Base-by-base conservation (phyloP, 495 filamentous ascomycete genomes). In the Talaromyces ruber region DNA sequence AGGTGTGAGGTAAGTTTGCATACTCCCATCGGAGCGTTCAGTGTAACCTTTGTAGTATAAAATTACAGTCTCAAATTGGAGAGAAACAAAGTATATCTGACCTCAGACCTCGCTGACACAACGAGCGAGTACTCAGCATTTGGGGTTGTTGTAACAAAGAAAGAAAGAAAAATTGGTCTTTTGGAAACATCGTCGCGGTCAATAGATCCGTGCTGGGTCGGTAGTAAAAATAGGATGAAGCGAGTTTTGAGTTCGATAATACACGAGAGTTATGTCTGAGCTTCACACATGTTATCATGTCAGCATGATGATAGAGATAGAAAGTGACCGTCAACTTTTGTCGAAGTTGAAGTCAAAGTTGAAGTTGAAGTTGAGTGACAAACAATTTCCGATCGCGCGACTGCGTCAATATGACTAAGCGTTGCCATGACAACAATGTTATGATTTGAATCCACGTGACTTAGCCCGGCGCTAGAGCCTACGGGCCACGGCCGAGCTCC, bases 361-460 rank as follows among this genome's bases (percentile, higher is more conserved):
- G 18, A 22, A 47, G 18, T 47, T 47, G 43, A 18, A 21, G 8
- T n/a, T n/a, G n/a, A n/a, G n/a, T n/a, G n/a, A n/a, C n/a, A n/a
- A 5, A 39, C 14, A 12, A 39, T 4, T 39, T 2, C 34, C 0
- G 12, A 39, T 39, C 34, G 14, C n/a, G n/a, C n/a, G 4, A 39
- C 34, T 39, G 34, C 32, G 32, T 37, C 32, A 37, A n/a, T 71
- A 68, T 45, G 39, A 45, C 43, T 21, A 47, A 21, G 43, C 43
- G 43, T 47, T 47, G 43, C 18, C 43, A 47, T 47, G 43, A 9
- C 43, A 47, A 47, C 43, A 21, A 21, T 47, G 43, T 47, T 47
- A 39, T 39, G 43, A 11, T 21, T 47, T 47, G 8, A 3, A 18
- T 6, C 1, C 43, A 47, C 43, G 43, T 47, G 43, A 47, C 43